A percentile compares a stretch with the other conserved stretches of the same genome.
These are phyloP conservation scores for Maudiozyma serrabonitensis DNA, from an alignment of 805 yeast genomes.

Conservation along the genomic window DNA sequence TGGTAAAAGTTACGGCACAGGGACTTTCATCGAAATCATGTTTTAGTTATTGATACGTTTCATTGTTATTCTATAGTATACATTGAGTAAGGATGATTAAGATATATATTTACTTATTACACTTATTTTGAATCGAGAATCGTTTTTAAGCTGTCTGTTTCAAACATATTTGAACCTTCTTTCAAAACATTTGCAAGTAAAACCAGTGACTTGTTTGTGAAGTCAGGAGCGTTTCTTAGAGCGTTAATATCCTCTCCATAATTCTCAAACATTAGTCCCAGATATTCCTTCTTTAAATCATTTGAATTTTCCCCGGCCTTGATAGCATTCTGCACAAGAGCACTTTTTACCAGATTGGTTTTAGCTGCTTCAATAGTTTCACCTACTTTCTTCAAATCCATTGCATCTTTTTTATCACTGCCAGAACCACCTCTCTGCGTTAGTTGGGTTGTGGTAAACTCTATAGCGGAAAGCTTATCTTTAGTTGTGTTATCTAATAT, in stretches of 20 bases:
- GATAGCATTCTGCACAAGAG: background rate
- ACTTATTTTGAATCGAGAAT: conserved; percentile 20
- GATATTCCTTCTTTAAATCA: conserved; percentile 37
- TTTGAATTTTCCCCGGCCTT: background rate
- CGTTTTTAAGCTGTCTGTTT: conserved; percentile 37
- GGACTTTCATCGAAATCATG: too few species aligned
- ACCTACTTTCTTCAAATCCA: conserved; percentile 27
- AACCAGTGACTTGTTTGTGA: conserved; percentile 46
- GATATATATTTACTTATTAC: background rate
- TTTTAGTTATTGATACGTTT: background rate
- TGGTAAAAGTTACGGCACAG: too few species aligned
- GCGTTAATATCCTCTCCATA: conserved; percentile 55
- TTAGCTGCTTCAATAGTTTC: conserved; percentile 25
- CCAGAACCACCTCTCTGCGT: conserved; percentile 15
- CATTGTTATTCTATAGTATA: background rate
- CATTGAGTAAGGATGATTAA: background rate
- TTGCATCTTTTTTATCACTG: conserved; percentile 6
- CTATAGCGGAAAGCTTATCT: conserved; percentile 15
- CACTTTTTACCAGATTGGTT: conserved; percentile 1
- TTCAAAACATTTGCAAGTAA: conserved; percentile 49
- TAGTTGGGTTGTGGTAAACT: conserved; percentile 30
- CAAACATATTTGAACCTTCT: conserved; percentile 50
- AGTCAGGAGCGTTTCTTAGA: conserved; percentile 55
- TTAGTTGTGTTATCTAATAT: conserved; percentile 13
- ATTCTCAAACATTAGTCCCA: conserved; percentile 44